phyloP scores from a whole-genome alignment of 2,329 filamentous ascomycete genomes.

The Mycosphaerella sp. region DNA sequence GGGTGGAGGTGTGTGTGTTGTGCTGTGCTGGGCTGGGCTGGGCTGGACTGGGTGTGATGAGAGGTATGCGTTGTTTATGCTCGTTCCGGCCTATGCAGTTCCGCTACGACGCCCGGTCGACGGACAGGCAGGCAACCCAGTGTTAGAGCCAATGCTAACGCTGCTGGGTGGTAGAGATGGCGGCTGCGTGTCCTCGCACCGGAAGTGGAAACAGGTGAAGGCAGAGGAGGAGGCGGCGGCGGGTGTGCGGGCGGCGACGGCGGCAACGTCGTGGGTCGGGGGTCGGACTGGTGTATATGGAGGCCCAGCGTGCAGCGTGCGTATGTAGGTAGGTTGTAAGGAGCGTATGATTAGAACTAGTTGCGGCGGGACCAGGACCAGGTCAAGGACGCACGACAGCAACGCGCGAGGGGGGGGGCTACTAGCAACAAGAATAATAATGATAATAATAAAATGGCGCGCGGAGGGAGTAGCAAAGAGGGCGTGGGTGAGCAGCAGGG shows the following conservation, averaged over 20 bases:
- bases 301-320: not conserved
- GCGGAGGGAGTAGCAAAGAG: not conserved
- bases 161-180: not conserved
- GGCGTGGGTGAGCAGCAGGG: too few species aligned
- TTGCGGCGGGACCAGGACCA: not conserved
- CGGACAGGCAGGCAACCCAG: not conserved
- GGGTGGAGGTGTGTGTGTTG: not conserved
- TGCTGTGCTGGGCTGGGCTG: too few species aligned
- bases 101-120: not conserved
- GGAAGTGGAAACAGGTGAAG: not conserved
- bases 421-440: too few species aligned
- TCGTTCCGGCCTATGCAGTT: not conserved
- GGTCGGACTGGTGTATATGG: not conserved
- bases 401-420: not conserved
- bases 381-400: not conserved
- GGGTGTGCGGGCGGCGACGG: not conserved
- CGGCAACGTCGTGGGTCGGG: not conserved
- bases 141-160: not conserved
- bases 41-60: too few species aligned
- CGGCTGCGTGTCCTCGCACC: not conserved
- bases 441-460: too few species aligned
- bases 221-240: too few species aligned
- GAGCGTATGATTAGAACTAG: not conserved
- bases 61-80: not conserved
- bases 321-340: not conserved